Evolutionary conservation across 768 basidiomycete species (phyloP), one percentile per base, ranked within the genome.

Genomic region (Leucosporidium creatinivorum): DNA sequence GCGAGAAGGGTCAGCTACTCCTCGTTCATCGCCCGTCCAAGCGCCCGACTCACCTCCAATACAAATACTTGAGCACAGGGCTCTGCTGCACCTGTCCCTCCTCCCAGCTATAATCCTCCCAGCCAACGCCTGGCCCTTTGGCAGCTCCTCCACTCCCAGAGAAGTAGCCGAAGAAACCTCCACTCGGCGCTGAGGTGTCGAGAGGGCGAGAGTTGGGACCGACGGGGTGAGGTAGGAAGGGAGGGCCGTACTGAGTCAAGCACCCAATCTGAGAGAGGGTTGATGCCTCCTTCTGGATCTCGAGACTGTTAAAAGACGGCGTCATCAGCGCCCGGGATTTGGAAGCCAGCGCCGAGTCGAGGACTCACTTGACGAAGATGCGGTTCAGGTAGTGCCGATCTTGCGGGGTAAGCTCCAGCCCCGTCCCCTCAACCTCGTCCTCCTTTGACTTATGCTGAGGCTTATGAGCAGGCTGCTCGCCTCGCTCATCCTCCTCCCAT

Each of bases 311-410:
- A 17, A n/a, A 13, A 33, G 25, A 12, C 17, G 10, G 31, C 18
- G 28, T 12, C 33, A 23, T 9, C 12, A 26, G 31, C 9, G 31
- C 28, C 0, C 2, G 25, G 7, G 33, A 0, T 10, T 21, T 26
- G 15, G 13, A 28, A 44, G 39, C 8, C 8, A 44, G 39, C 39
- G 39, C 39, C 39, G 8, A 49, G 7, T 1, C 17, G 4, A 26
- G 21, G 26, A 57, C 70, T 36, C 9, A 72, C 71, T 69, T 66
- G 59, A 52, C 54, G 25, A 73, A 52, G 47, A 62, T 65, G 3
- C 65, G 65, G 36, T 61, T 58, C n/a, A 73, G 36, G 66, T 73
- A 69, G 49, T 73, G 71, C 28, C 68, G 39, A 28, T 73, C 68
- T 28, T 59, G 50, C 30, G 61, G 28, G 9, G 65, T 67, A 10